Evolutionary conservation across 495 filamentous ascomycete genomes (phyloP), one percentile per base, ranked within the genome.

Genomic region (Aspergillus ostianus): DNA sequence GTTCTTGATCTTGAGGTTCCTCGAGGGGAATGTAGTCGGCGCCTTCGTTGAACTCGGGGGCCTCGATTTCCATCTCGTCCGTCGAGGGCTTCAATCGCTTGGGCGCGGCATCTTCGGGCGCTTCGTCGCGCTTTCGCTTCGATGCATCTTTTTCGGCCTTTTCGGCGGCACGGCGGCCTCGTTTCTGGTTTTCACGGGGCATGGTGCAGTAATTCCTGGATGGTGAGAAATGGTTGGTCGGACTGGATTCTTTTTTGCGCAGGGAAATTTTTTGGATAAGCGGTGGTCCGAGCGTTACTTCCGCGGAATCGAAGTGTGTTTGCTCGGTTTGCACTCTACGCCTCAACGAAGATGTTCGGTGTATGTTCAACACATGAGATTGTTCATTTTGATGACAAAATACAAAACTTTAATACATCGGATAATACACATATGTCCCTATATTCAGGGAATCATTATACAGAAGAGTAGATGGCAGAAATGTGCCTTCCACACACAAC

Each of bases 401-500:
- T 36, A 44, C 45, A 41, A 49, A n/a, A 49, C 23, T 49, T 26
- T 20, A 20, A 21, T 49, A 49, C 23, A 49, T 15, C 6, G 8
- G 20, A 47, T 29, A 51, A 59, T 49, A 10, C 30, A 58, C 19
- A 46, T 46, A 58, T 54, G 51, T 45, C 10, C 36, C 36, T 12
- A 41, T 6, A 51, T 51, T 15, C 17, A 41, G 17, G 29, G 9
- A 19, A 0, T 36, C 30, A 53, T 71, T 64, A 74, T n/a, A 68
- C 58, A 27, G 69, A 63, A 13, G 75, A 74, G 71, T 93, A 98
- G 15, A 98, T 88, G 15, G 88, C 91, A 60, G 90, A 93, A 23
- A 93, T 87, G 57, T 84, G 84, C 56, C 90, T 82, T 23, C 94
- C 94, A 74, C 93, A 97, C 68, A 90, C 90, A 10, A 97, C 85